These are phyloP conservation scores for Mitragyna speciosa DNA, from an alignment of 257 asterid genomes.

Conservation along the genomic window DNA sequence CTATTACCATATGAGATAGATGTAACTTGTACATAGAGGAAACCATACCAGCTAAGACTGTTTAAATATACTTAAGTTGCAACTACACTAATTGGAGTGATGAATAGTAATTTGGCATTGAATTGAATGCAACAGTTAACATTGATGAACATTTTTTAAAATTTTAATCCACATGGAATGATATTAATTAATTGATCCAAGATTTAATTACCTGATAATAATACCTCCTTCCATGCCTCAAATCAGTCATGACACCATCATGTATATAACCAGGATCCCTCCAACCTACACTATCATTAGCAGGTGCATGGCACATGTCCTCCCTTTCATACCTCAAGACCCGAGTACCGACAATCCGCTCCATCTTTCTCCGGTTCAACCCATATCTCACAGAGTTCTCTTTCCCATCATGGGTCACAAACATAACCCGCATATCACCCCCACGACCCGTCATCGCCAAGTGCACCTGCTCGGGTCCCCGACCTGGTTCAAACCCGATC, in stretches of 20 bases:
- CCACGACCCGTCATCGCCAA: slow-evolving; percentile 68
- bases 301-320: slow-evolving; percentile 79
- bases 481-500: slow-evolving; percentile 42
- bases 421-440: slow-evolving; percentile 89
- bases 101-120: not conserved
- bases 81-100: not conserved
- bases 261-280: slow-evolving; percentile 89
- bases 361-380: slow-evolving; percentile 37
- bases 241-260: slow-evolving; percentile 64
- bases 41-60: too few species aligned
- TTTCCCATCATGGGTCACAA: slow-evolving; percentile 67
- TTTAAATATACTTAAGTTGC: too few species aligned
- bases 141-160: not conserved
- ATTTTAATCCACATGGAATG: not conserved
- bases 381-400: slow-evolving; percentile 63
- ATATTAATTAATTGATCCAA: slow-evolving; percentile 16
- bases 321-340: slow-evolving; percentile 71
- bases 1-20: too few species aligned
- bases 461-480: slow-evolving; percentile 82
- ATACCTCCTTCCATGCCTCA: slow-evolving; percentile 58
- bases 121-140: not conserved
- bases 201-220: slow-evolving; percentile 58
- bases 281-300: slow-evolving; percentile 73
- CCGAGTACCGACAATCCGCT: slow-evolving; percentile 38
- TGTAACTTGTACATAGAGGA: too few species aligned